Evolutionary conservation across 139 green algal genomes (phyloP).

Genomic region (Chlorella vulgaris): DNA sequence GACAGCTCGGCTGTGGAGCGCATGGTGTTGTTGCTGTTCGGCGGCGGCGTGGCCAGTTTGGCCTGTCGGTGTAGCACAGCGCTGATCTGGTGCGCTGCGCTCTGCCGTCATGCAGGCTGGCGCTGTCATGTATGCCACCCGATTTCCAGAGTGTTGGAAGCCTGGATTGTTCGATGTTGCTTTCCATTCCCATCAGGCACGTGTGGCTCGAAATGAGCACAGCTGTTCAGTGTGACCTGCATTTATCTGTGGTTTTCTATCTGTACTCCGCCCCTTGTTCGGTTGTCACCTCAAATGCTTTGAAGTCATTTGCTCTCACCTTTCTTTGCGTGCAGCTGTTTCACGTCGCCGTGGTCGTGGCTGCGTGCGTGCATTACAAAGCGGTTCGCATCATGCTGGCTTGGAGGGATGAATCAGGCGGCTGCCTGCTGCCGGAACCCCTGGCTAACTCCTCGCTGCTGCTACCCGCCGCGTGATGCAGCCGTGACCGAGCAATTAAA

Average conservation of each 20-base stretch:
- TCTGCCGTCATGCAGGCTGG: slow-evolving; percentile 56
- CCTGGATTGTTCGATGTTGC: slow-evolving; percentile 93
- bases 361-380: slow-evolving; percentile 75
- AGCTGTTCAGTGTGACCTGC: background rate
- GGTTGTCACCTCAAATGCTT: background rate
- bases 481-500: background rate
- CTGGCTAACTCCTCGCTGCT: background rate
- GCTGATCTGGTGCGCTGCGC: too few species aligned
- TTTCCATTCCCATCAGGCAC: slow-evolving; percentile 91
- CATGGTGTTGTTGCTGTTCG: too few species aligned
- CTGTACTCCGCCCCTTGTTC: background rate
- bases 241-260: background rate
- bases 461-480: background rate
- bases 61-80: too few species aligned
- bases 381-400: slow-evolving; percentile 53
- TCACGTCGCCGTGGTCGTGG: slow-evolving; percentile 79
- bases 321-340: slow-evolving; percentile 68
- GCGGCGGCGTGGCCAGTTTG: too few species aligned
- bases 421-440: slow-evolving; percentile 44
- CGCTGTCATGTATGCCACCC: slow-evolving; percentile 82
- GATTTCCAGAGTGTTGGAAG: slow-evolving; percentile 88
- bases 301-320: background rate
- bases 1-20: too few species aligned
- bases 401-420: slow-evolving; percentile 77
- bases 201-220: background rate